Evolutionary conservation across 2,329 filamentous ascomycete species (phyloP).

Genomic region (Pezicula neosporulosa): DNA sequence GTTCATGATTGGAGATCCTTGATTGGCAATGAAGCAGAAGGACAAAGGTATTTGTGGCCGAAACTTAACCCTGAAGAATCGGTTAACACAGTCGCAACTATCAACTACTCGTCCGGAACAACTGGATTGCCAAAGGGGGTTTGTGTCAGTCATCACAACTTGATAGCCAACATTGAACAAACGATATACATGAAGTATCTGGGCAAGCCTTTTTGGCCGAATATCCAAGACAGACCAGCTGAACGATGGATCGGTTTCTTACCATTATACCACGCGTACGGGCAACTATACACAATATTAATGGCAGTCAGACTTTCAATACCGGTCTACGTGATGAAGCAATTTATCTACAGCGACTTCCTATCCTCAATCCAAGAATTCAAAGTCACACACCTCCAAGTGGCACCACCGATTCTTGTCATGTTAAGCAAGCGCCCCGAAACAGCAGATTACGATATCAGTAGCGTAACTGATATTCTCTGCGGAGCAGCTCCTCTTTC

Average conservation of each 20-base stretch:
- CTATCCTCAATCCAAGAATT: slow-evolving; percentile 46
- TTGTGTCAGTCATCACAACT: slow-evolving; percentile 44
- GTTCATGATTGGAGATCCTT: slow-evolving; percentile 63
- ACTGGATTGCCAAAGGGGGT: slow-evolving; percentile 48
- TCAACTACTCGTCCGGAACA: slow-evolving; percentile 48
- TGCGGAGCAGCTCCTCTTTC: slow-evolving; percentile 52
- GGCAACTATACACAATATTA: slow-evolving; percentile 49
- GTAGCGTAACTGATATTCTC: slow-evolving; percentile 41
- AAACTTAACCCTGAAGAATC: slow-evolving; percentile 41
- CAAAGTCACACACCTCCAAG: slow-evolving; percentile 47
- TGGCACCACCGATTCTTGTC: slow-evolving; percentile 57
- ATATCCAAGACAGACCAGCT: slow-evolving; percentile 32
- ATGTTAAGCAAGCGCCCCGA: slow-evolving; percentile 56
- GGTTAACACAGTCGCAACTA: slow-evolving; percentile 32
- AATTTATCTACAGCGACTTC: slow-evolving; percentile 52
- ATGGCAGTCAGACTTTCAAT: slow-evolving; percentile 39
- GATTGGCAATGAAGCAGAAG: slow-evolving; percentile 47
- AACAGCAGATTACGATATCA: slow-evolving; percentile 48
- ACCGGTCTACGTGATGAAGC: slow-evolving; percentile 53
- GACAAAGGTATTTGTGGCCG: slow-evolving; percentile 58
- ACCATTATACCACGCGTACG: slow-evolving; percentile 62
- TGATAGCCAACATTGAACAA: slow-evolving; percentile 48
- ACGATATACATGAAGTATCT: slow-evolving; percentile 42
- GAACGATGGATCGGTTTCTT: slow-evolving; percentile 57
- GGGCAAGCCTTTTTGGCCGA: slow-evolving; percentile 27